Base-by-base conservation (phyloP, 139 green algal genomes). In the Chlorella vulgaris region DNA sequence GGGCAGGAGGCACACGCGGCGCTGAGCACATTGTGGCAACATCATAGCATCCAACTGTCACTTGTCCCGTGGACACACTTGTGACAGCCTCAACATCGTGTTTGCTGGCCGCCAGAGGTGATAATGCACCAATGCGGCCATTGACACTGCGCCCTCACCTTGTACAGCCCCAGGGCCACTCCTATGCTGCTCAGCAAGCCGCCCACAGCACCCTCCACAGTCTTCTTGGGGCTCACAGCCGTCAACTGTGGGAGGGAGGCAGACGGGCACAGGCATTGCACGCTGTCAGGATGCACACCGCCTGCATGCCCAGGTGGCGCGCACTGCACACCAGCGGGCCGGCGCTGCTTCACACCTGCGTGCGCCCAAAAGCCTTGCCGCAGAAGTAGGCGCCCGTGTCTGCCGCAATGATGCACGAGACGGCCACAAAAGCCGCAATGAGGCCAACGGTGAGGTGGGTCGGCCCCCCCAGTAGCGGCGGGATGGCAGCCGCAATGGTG, bases 171-270 rank as follows among this genome's bases (percentile, higher is more conserved):
- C 7, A 95, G 69, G 24, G 93, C 90, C 40, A 87, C 84, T 0
- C 33, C 79, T 35, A 95, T 84, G 42, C 85, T 90, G 69, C 69
- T 90, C 21, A 89, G 62, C 65, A 97, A 83, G 33, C 95, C 95
- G 4, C 93, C 94, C 0, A 92, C 43, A 1, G 95, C 94, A 1
- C 95, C 95, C 85, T 98, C 95, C 62, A 98, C 94, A 0, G 95
- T 98, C 88, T 98, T 98, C 83, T 98, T 98, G 40, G 95, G 95
- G 83, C 86, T 94, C 77, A 98, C 96, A 22, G 88, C 83, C 2
- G 87, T 96, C 33, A 98, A 88, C 74, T 79, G 73, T 38, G 36
- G 19, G 26, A 24, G 24, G 7, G 0, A 26, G 71, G 33, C 28
- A 81, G 93, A 89, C 28, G 91, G 97, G 47, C 89, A 84, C 8